phyloP scores from a whole-genome alignment of 129 eudicot genomes.

The Solidago caesia region DNA sequence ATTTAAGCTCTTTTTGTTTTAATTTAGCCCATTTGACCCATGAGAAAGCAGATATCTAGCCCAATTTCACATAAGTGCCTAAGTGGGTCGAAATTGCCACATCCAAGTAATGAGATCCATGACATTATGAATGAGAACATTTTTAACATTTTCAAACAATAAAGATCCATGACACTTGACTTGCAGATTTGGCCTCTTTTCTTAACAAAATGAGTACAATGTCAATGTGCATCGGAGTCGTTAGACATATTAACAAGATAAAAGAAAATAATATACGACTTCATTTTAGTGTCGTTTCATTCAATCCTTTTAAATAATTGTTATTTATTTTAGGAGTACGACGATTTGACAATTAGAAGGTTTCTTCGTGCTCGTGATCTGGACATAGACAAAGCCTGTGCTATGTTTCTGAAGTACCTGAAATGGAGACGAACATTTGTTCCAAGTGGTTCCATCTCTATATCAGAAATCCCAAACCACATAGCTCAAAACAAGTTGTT shows the following conservation, averaged over 20 bases:
- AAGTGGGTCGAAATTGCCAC: background rate
- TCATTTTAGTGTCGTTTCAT: background rate
- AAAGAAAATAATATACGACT: background rate
- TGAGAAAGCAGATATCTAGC: too few relatives aligned
- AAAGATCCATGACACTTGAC: too few relatives aligned
- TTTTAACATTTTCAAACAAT: background rate
- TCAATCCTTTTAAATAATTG: background rate
- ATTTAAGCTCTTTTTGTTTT: too few relatives aligned
- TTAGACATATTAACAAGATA: background rate
- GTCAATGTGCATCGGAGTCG: background rate
- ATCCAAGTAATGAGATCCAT: constrained; percentile 3
- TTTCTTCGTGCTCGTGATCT: constrained; percentile 87
- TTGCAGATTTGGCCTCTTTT: background rate
- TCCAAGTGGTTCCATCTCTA: constrained; percentile 67
- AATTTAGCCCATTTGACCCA: too few relatives aligned
- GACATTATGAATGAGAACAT: background rate
- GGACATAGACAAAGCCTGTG: constrained; percentile 61
- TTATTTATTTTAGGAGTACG: constrained; percentile 55
- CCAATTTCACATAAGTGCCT: too few relatives aligned
- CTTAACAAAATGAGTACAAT: background rate
- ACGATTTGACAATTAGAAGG: constrained; percentile 63
- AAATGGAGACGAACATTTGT: constrained; percentile 60
- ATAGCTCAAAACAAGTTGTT: constrained; percentile 70
- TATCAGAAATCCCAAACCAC: constrained; percentile 51
- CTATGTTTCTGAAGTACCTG: constrained; percentile 62